Evolutionary conservation across 1,284 basidiomycete genomes (phyloP), one percentile per base, ranked within the genome.

Genomic region (Megacollybia platyphylla): DNA sequence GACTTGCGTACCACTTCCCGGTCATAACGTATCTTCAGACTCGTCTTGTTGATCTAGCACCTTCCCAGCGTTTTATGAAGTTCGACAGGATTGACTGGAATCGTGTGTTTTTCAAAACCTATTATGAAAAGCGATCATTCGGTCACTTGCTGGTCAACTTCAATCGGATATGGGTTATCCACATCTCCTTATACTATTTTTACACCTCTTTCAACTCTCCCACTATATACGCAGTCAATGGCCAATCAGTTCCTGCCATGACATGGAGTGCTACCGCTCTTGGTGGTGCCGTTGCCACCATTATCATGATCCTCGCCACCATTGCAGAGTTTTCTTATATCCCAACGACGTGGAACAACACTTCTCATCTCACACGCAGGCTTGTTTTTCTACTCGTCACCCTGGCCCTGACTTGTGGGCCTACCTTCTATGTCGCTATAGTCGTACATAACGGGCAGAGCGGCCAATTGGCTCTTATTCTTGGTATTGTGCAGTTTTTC

Each of bases 101-200:
- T 54, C 73, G 80, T 30, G 90, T 83, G 1, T 96, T 96, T 62
- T 93, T 93, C 83, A 97, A 97, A 71, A 97, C 92, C 0, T 97
- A 96, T 63, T 87, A 80, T 50, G 93, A 97, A 64, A 91, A 91
- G 57, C 87, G 93, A 34, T 93, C 91, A 0, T 87, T 93, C 59
- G 80, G 89, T 46, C 92, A 97, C 61, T 71, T 96, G 1, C 73
- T 97, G 46, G 91, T 96, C 69, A 96, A 97, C 70, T 97, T 97
- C 68, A 97, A 96, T 68, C 87, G 92, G 44, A 87, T 97, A 54
- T 97, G 92, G 92, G 85, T 96, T 58, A 80, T 92, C 45, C 93
- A 97, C 62, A 73, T 97, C 45, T 78, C 89, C 31, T 63, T 94
- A 55, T 96, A 84, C 68, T 96, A 85, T 78, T 94, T 83, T 67